Base-by-base conservation (phyloP, 2,329 filamentous ascomycete species). In the Eutypella sp. region DNA sequence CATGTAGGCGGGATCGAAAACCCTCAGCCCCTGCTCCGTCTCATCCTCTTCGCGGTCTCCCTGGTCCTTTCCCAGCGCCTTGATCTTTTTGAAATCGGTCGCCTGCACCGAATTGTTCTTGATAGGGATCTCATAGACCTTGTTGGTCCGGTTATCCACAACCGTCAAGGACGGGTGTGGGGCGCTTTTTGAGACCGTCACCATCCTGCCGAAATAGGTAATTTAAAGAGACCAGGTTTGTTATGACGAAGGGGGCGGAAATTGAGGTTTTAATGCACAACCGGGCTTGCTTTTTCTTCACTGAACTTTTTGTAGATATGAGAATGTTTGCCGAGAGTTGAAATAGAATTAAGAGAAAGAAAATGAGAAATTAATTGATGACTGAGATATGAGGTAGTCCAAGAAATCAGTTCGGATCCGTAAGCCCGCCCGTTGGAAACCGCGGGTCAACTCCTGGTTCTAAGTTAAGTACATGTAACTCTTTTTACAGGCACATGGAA, bases 1-100 rank as follows among this genome's bases (percentile, higher is more conserved):
- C 67, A 75, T 72, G 61, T 74, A 76, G 3, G 69, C 73, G n/a
- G 73, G 72, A 58, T 76, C 73, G 45, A 67, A 75, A 29, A 76
- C 64, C 19, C 72, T 60, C n/a, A 76, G 67, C 10, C 73, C 73
- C 52, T 75, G 71, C 9, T 63, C 64, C 3, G 69, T 72, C 62
- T 74, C 71, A 57, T 74, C 67, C 45, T 74, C 70, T 9, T 65
- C 55, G 16, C 68, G 66, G 52, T 67, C 67, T 42, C 63, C 52
- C 10, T 57, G 51, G 40, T 42, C 52, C 10, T 57, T 51, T 40
- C 41, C 52, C 48, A 15, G 59, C 3, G 69, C 66, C 53, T 68
- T 71, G 57, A 76, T 75, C 57, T 73, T 72, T 57, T 76, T 76
- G 63, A 76, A 70, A 48, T 75, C 73, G 3, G 71, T 74, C 13